These are phyloP conservation scores for Stachybotrys echinatus DNA, from an alignment of 2,329 filamentous ascomycete genomes.

Conservation along the genomic window DNA sequence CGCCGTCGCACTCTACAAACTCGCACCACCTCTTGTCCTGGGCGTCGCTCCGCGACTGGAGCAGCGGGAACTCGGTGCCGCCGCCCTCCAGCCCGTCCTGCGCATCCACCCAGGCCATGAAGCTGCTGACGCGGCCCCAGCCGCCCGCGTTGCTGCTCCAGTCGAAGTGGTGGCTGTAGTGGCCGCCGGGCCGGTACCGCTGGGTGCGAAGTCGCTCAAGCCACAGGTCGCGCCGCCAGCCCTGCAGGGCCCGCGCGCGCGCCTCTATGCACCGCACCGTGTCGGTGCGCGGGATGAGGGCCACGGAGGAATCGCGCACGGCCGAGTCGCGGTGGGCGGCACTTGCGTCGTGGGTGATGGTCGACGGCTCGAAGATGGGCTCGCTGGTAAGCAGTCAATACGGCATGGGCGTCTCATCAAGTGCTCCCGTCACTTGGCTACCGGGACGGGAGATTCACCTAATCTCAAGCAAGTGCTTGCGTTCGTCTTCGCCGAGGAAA, in stretches of 20 bases:
- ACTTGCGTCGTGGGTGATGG: conserved; percentile 42
- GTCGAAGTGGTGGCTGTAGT: conserved; percentile 51
- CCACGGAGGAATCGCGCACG: conserved; percentile 47
- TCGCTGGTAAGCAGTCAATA: conserved; percentile 23
- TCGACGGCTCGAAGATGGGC: conserved; percentile 44
- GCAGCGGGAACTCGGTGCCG: conserved; percentile 44
- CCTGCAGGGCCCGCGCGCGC: conserved; percentile 42
- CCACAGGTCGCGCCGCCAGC: conserved; percentile 48
- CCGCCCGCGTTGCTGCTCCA: conserved; percentile 39
- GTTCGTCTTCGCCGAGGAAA: conserved; percentile 41
- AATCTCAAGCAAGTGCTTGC: conserved; percentile 41
- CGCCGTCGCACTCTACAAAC: conserved; percentile 38
- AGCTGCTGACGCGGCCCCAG: conserved; percentile 46
- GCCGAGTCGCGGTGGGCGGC: conserved; percentile 32
- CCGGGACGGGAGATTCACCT: conserved; percentile 30
- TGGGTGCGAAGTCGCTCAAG: conserved; percentile 48
- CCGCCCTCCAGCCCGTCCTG: conserved; percentile 35
- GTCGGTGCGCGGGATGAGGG: conserved; percentile 41
- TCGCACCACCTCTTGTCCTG: conserved; percentile 36
- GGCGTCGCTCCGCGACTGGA: conserved; percentile 20
- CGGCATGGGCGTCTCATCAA: not conserved
- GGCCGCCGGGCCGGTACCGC: conserved; percentile 39
- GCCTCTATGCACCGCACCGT: conserved; percentile 40
- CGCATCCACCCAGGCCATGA: conserved; percentile 47
- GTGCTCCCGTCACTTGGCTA: not conserved